Evolutionary conservation across 1,139 yeast species (phyloP), one percentile per base, ranked within the genome.

Genomic region (Blastobotrys apis): DNA sequence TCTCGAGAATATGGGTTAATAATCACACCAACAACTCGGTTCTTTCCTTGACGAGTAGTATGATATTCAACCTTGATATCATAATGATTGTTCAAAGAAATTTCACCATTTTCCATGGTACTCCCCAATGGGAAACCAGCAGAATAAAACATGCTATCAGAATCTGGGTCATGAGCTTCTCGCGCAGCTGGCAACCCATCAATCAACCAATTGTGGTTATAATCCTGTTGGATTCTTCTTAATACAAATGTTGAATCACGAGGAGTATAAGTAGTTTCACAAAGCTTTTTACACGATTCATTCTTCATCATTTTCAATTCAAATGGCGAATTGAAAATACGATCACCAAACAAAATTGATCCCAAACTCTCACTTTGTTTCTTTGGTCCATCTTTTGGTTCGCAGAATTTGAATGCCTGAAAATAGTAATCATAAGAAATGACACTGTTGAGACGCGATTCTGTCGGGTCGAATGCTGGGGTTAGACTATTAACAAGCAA

Each of bases 121-220:
- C 47, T 45, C 36, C 97, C 97, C 46, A 90, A 73, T 45, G 79
- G 81, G 65, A 90, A 88, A 1, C 97, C 96, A 3, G 86, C 73
- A 21, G 87, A 82, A 62, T 84, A 85, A 62, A 81, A 84, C 21
- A 48, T 52, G 6, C 53, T 47, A 13, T 56, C 53, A 3, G 52
- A 36, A 32, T 74, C 71, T 9, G 77, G 57, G 17, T 75, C 59
- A n/a, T 85, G 80, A 55, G 77, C 75, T 62, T 82, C 88, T 38
- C 72, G 65, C 3, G 95, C 95, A 16, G 92, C 95, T 17, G 98
- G 98, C 54, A 92, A 75, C 1, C 97, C 97, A 64, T 92, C 99
- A 50, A 92, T 71, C 45, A 90, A 73, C 98, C 97, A 92, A 62
- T 92, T 90, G 64, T 86, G 85, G 60, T 76, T 78, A 64, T 86